phyloP scores from a whole-genome alignment of 202 grass and related monocot genomes.

The Setaria italica region DNA sequence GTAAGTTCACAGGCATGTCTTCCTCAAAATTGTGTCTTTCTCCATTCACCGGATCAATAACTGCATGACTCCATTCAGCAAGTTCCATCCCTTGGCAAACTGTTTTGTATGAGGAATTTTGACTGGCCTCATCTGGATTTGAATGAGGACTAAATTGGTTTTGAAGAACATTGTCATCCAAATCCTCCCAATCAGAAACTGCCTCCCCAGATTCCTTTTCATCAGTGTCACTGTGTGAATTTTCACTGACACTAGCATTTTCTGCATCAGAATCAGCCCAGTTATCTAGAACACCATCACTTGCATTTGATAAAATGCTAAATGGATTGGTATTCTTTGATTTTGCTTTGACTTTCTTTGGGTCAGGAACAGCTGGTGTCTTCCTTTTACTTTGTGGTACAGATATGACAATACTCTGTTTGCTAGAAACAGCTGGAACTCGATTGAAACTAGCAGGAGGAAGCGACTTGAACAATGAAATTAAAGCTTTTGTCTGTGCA shows the following conservation, averaged over 20 bases:
- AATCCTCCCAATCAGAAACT: conserved; percentile 74
- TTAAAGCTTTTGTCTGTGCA: conserved; percentile 70
- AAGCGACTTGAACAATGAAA: conserved; percentile 64
- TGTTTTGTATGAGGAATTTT: conserved; percentile 53
- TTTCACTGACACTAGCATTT: conserved; percentile 36
- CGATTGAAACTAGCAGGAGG: conserved; percentile 51
- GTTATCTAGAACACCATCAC: conserved; percentile 26
- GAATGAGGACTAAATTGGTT: conserved; percentile 45
- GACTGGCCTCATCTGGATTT: conserved; percentile 46
- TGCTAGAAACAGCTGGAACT: conserved; percentile 38
- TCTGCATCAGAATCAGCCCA: conserved; percentile 51
- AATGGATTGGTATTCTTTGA: conserved; percentile 54
- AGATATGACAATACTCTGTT: conserved; percentile 33
- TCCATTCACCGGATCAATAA: conserved; percentile 41
- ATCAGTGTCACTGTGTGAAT: conserved; percentile 38
- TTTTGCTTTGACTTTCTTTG: conserved; percentile 32
- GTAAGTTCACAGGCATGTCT: conserved; percentile 38
- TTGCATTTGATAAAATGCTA: conserved; percentile 48
- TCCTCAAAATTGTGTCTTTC: conserved; percentile 29
- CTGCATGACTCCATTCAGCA: conserved; percentile 24
- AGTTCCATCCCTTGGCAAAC: conserved; percentile 41
- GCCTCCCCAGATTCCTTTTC: conserved; percentile 43
- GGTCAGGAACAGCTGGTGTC: conserved; percentile 21
- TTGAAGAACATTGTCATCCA: conserved; percentile 55
- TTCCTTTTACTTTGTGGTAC: conserved; percentile 48